Conservation (phyloP, 148 eudicot species). For the Amaranthus cruentus region DNA sequence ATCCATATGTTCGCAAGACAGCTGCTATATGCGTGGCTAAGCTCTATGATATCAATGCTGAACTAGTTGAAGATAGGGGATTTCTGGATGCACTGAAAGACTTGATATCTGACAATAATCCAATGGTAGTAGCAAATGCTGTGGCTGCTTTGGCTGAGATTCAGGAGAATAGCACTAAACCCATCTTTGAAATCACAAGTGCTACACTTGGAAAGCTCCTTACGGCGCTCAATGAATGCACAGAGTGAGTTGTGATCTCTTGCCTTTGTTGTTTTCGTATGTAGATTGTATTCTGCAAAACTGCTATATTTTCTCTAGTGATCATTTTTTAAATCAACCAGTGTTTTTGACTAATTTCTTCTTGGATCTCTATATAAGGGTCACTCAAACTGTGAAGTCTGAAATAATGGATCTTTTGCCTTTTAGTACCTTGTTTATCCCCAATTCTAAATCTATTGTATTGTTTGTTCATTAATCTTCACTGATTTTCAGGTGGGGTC, state of each 20-base stretch:
- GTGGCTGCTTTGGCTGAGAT: constrained; percentile 99
- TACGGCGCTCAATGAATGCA: constrained; percentile 97
- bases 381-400: neutral
- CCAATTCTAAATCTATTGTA: neutral
- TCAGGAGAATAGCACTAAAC: constrained; percentile 79
- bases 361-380: neutral
- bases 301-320: neutral
- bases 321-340: neutral
- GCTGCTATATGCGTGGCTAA: constrained; percentile 99
- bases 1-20: constrained; percentile 99
- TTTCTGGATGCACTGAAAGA: constrained; percentile 94
- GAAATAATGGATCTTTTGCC: neutral
- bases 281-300: neutral
- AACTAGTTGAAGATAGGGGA: constrained; percentile 97
- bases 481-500: constrained; percentile 80
- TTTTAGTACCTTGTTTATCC: neutral
- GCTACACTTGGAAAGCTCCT: constrained; percentile 87
- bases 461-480: neutral
- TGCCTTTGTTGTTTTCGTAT: constrained; percentile 3
- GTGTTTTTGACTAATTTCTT: neutral
- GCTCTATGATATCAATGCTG: constrained; percentile 96
- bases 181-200: constrained; percentile 89
- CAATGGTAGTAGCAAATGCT: constrained; percentile 99
- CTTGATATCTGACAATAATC: constrained; percentile 97
- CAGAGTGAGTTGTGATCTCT: constrained; percentile 62